These are phyloP conservation scores for Dictyostelium capitatum DNA, from an alignment of 78 protist genomes.

Conservation along the genomic window DNA sequence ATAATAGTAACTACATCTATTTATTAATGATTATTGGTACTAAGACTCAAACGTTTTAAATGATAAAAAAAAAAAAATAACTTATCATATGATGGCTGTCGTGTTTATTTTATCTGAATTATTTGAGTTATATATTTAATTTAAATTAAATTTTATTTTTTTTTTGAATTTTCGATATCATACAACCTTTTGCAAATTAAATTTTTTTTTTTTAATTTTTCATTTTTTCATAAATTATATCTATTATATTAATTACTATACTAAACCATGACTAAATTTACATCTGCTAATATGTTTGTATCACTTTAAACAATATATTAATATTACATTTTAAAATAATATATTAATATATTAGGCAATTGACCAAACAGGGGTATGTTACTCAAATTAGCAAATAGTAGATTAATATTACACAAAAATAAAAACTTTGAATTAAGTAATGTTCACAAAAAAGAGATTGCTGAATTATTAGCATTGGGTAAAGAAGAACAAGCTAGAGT, in stretches of 20 bases:
- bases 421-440: constrained; percentile 54
- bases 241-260: not conserved
- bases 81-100: no score
- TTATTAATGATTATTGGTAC: no score
- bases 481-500: constrained; percentile 86
- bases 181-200: no score
- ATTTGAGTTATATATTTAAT: no score
- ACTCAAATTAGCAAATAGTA: constrained; percentile 63
- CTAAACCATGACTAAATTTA: constrained; percentile 48
- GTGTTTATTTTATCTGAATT: no score
- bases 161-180: no score
- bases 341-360: not conserved
- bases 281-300: constrained; percentile 66
- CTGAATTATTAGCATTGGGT: constrained; percentile 75
- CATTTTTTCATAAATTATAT: no score
- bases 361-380: constrained; percentile 51
- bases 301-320: not conserved
- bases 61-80: no score
- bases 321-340: not conserved
- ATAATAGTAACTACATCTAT: no score
- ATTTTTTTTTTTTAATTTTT: no score
- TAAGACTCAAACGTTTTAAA: no score
- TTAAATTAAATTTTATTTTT: no score
- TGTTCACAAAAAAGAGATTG: constrained; percentile 79
- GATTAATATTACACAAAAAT: constrained; percentile 71